Conservation (phyloP, 768 basidiomycete species). For the Lactarius evosmus region DNA sequence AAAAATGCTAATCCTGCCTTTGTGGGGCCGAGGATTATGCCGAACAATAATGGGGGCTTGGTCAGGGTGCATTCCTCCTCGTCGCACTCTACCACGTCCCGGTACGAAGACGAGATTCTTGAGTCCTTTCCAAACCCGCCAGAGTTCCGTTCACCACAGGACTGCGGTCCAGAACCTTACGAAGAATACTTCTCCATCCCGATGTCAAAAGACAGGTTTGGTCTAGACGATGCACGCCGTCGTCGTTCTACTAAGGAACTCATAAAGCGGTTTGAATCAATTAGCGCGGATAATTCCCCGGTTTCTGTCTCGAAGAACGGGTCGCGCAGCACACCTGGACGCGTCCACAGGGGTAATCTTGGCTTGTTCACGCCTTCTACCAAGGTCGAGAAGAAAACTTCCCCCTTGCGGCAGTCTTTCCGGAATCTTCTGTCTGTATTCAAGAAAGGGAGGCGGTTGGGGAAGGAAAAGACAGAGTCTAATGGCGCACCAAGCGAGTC, state of each 20-base stretch:
- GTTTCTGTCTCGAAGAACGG: neutral
- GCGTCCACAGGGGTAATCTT: constrained; percentile 22
- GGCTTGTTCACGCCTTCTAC: constrained; percentile 28
- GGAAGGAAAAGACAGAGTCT: constrained; percentile 30
- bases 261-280: constrained; percentile 52
- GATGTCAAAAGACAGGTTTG: neutral
- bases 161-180: constrained; percentile 23
- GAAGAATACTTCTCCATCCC: constrained; percentile 28
- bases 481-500: constrained; percentile 17
- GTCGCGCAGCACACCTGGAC: constrained; percentile 25
- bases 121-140: constrained; percentile 16
- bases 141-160: constrained; percentile 24
- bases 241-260: constrained; percentile 46
- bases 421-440: constrained; percentile 61
- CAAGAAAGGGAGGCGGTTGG: constrained; percentile 43
- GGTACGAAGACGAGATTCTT: constrained; percentile 13
- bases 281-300: constrained; percentile 29
- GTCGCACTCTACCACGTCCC: constrained; percentile 2
- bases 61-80: constrained; percentile 16
- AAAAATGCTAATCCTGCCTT: constrained; percentile 4
- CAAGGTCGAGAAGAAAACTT: constrained; percentile 46
- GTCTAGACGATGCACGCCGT: constrained; percentile 11
- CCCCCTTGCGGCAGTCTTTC: constrained; percentile 61
- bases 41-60: constrained; percentile 3
- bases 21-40: constrained; percentile 22